Evolutionary conservation across 495 filamentous ascomycete genomes (phyloP).

Genomic region (Daldinia caldariorum): DNA sequence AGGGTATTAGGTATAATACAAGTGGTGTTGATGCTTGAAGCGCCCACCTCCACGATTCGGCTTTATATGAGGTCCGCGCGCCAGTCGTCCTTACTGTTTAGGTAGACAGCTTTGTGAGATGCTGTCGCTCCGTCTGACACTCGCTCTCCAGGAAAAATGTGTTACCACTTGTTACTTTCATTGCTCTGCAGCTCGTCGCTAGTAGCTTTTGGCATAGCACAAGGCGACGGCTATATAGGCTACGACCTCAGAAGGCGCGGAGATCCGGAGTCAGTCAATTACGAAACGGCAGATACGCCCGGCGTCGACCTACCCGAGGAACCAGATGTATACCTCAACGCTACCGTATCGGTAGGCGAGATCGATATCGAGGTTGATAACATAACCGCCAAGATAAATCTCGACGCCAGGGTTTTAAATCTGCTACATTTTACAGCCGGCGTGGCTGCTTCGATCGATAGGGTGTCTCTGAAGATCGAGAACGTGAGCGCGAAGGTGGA

Average conservation of each 20-base stretch:
- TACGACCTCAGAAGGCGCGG: conserved; percentile 61
- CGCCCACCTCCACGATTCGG: not conserved
- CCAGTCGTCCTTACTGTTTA: not conserved
- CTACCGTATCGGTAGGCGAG: conserved; percentile 60
- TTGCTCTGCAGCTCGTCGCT: conserved; percentile 39
- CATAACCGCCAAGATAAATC: conserved; percentile 68
- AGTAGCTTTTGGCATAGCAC: conserved; percentile 33
- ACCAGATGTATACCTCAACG: conserved; percentile 68
- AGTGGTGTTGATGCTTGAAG: conserved; percentile 1
- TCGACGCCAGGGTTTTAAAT: conserved; percentile 65
- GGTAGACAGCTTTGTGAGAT: not conserved
- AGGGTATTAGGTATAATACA: conserved; percentile 22
- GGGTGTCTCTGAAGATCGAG: conserved; percentile 61
- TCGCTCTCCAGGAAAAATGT: not conserved
- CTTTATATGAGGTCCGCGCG: conserved; percentile 2
- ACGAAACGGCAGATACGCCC: conserved; percentile 61
- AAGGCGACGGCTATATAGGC: conserved; percentile 61
- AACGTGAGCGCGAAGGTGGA: conserved; percentile 66
- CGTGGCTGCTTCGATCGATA: conserved; percentile 63
- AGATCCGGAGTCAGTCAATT: conserved; percentile 58
- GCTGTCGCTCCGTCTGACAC: not conserved
- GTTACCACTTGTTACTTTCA: conserved; percentile 5
- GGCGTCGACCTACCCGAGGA: conserved; percentile 52
- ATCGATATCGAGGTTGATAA: conserved; percentile 65
- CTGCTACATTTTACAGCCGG: conserved; percentile 67